Evolutionary conservation across 306 rosid species (phyloP).

Genomic region (Citrullus colocynthis): DNA sequence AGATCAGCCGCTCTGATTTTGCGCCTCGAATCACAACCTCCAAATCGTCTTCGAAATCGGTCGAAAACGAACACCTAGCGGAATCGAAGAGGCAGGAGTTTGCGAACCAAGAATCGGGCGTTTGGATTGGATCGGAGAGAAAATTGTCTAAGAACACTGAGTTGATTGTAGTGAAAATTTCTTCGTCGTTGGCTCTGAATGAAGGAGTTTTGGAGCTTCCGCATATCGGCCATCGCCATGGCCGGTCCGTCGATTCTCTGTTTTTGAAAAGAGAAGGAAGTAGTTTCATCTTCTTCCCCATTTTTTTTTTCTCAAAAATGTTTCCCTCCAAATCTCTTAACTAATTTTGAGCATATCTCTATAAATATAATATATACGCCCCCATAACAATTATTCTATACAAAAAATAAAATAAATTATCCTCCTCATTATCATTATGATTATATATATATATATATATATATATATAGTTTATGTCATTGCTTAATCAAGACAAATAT

Average conservation of each 20-base stretch:
- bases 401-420: too few relatives aligned
- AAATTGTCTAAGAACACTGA: slow-evolving; percentile 40
- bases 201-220: slow-evolving; percentile 46
- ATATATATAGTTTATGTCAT: not conserved
- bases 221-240: slow-evolving; percentile 48
- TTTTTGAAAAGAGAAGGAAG: slow-evolving; percentile 35
- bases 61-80: slow-evolving; percentile 43
- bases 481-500: not conserved
- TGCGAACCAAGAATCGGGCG: slow-evolving; percentile 58
- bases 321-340: not conserved
- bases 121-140: slow-evolving; percentile 17
- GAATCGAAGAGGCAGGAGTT: slow-evolving; percentile 47
- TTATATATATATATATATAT: too few relatives aligned
- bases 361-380: not conserved
- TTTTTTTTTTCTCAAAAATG: not conserved
- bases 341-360: not conserved
- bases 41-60: slow-evolving; percentile 36
- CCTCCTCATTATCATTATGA: too few relatives aligned
- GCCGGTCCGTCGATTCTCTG: slow-evolving; percentile 14
- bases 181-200: slow-evolving; percentile 32
- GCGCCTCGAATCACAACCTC: slow-evolving; percentile 19
- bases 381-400: not conserved
- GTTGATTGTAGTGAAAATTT: slow-evolving; percentile 48
- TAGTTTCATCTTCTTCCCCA: slow-evolving; percentile 12
- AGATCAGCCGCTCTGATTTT: slow-evolving; percentile 58